A percentile compares a stretch with the other conserved stretches of the same genome.
Conservation (phyloP, 306 rosid genomes). For the Geum urbanum region DNA sequence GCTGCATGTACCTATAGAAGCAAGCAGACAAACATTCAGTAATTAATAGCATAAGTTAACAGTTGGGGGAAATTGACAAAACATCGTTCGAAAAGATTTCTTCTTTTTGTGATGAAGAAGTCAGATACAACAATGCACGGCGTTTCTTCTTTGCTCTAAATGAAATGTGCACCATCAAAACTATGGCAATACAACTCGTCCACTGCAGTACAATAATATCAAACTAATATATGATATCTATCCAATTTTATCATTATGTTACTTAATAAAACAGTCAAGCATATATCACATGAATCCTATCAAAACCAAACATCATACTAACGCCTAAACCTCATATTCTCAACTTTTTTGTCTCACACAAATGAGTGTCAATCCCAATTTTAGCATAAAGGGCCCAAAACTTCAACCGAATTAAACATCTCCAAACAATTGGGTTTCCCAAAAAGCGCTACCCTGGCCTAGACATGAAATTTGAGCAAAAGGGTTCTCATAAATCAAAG, state of each 20-base stretch:
- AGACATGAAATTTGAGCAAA: conserved; percentile 17
- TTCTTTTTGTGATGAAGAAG: background rate
- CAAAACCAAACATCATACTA: background rate
- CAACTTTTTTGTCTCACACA: background rate
- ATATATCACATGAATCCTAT: background rate
- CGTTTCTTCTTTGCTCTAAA: background rate
- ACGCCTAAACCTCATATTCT: background rate
- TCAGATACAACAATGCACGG: background rate
- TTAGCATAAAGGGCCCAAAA: background rate
- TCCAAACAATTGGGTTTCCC: background rate
- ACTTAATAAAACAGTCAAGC: background rate
- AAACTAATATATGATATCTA: background rate
- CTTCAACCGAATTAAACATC: background rate
- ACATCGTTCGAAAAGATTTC: background rate
- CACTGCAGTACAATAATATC: background rate
- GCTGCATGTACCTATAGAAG: conserved; percentile 65
- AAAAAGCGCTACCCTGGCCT: background rate
- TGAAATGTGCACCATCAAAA: background rate
- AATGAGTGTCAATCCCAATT: background rate
- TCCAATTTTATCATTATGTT: background rate
- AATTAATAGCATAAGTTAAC: too few species aligned
- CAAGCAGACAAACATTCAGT: too few species aligned
- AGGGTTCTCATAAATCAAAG: conserved; percentile 23
- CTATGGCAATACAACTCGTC: background rate
- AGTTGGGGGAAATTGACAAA: too few species aligned